These are phyloP conservation scores for Nymphaea colorata DNA, from an alignment of 164 flowering plant species.

Conservation along the genomic window DNA sequence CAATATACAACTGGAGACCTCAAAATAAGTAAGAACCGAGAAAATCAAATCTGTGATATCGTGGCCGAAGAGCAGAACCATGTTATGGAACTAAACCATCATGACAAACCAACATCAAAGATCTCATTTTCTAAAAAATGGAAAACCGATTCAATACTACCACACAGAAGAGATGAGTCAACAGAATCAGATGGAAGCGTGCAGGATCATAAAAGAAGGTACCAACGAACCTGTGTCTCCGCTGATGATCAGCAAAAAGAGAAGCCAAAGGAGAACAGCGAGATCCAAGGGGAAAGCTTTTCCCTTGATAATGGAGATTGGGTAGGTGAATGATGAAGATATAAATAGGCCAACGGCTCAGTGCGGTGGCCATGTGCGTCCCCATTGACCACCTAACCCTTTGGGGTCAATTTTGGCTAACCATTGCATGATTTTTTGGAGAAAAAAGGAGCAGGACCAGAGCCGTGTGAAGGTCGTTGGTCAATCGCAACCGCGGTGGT, in stretches of 20 bases:
- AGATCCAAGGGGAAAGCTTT: not conserved
- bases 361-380: not conserved
- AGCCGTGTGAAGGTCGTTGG: too few species aligned
- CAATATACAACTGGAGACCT: too few species aligned
- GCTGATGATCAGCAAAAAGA: not conserved
- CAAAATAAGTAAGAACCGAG: too few species aligned
- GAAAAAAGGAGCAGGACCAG: too few species aligned
- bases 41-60: too few species aligned
- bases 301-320: not conserved
- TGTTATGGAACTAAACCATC: not conserved
- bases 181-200: not conserved
- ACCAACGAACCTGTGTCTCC: not conserved
- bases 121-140: not conserved
- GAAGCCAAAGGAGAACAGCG: not conserved
- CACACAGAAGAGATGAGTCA: not conserved
- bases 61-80: not conserved
- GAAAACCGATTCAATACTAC: too few species aligned
- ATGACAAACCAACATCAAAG: not conserved
- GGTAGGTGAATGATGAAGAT: not conserved
- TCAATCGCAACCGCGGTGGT: too few species aligned
- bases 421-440: not conserved
- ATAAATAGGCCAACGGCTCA: not conserved
- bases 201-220: not conserved
- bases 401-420: not conserved
- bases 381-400: not conserved